These are phyloP conservation scores for Cadophora gregata DNA, from an alignment of 2,329 filamentous ascomycete genomes.

Conservation along the genomic window DNA sequence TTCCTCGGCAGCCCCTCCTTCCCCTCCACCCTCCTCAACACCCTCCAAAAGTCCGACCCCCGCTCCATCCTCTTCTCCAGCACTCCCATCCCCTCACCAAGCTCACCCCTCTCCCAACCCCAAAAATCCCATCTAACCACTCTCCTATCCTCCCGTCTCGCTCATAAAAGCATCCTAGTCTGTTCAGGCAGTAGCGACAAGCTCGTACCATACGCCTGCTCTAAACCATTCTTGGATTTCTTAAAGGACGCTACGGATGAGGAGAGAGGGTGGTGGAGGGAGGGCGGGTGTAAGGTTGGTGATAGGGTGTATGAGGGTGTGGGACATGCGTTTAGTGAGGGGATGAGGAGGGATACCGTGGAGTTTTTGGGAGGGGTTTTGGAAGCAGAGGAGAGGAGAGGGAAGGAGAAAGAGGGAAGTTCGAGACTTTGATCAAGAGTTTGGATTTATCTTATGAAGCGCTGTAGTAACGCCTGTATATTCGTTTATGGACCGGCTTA, in stretches of 20 bases:
- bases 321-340: slow-evolving; percentile 71
- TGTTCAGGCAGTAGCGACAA: slow-evolving; percentile 72
- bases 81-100: slow-evolving; percentile 39
- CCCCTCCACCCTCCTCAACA: slow-evolving; percentile 68
- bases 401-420: not conserved
- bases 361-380: slow-evolving; percentile 60
- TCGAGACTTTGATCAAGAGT: not conserved
- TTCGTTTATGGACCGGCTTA: no score
- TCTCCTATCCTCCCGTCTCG: slow-evolving; percentile 56
- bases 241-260: slow-evolving; percentile 58
- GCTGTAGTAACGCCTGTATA: no score
- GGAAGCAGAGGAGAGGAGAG: not conserved
- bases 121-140: slow-evolving; percentile 53
- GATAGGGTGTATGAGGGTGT: slow-evolving; percentile 72
- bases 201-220: slow-evolving; percentile 71
- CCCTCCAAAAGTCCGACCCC: slow-evolving; percentile 73
- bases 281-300: slow-evolving; percentile 61
- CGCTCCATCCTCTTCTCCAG: slow-evolving; percentile 73
- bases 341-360: slow-evolving; percentile 71
- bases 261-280: slow-evolving; percentile 55
- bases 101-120: slow-evolving; percentile 39
- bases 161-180: slow-evolving; percentile 68
- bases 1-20: slow-evolving; percentile 84
- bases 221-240: slow-evolving; percentile 64
- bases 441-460: no score